Evolutionary conservation across 139 green algal species (phyloP).

Genomic region (Asterochloris erici): DNA sequence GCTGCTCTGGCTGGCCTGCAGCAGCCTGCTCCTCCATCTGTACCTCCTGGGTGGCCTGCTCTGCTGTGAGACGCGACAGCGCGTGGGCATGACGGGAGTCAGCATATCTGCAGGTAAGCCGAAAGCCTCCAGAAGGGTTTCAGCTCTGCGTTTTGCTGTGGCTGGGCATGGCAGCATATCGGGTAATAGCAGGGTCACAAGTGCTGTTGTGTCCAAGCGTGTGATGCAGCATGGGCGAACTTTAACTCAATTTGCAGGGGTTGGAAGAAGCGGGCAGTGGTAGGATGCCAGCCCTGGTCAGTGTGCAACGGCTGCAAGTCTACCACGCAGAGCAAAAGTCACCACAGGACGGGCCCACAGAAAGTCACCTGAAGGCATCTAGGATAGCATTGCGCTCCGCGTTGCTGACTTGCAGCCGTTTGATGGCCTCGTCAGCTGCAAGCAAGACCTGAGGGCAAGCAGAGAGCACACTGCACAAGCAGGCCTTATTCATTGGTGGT

Average conservation of each 20-base stretch:
- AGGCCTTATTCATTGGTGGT: neutral
- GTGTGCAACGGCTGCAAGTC: neutral
- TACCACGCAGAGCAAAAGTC: neutral
- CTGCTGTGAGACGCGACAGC: no score
- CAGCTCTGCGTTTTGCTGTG: no score
- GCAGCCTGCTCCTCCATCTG: no score
- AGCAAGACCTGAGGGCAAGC: conserved; percentile 16
- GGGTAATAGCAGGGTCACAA: no score
- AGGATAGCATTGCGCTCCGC: conserved; percentile 30
- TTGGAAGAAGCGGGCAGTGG: neutral
- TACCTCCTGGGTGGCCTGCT: no score
- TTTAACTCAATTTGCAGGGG: neutral
- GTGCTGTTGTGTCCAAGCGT: neutral
- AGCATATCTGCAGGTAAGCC: no score
- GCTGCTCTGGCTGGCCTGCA: no score
- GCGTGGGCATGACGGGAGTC: no score
- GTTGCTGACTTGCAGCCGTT: conserved; percentile 20
- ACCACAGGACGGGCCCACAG: neutral
- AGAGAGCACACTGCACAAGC: neutral
- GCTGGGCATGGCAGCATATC: no score
- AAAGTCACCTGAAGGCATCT: conserved; percentile 23
- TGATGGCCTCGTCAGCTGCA: conserved; percentile 26
- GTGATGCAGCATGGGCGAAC: neutral
- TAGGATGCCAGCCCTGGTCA: neutral
- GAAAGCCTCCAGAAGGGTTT: no score